A percentile compares a stretch with the other conserved stretches of the same genome.
phyloP scores from a whole-genome alignment of 2,329 filamentous ascomycete genomes.

The Ophiostoma perfectum region DNA sequence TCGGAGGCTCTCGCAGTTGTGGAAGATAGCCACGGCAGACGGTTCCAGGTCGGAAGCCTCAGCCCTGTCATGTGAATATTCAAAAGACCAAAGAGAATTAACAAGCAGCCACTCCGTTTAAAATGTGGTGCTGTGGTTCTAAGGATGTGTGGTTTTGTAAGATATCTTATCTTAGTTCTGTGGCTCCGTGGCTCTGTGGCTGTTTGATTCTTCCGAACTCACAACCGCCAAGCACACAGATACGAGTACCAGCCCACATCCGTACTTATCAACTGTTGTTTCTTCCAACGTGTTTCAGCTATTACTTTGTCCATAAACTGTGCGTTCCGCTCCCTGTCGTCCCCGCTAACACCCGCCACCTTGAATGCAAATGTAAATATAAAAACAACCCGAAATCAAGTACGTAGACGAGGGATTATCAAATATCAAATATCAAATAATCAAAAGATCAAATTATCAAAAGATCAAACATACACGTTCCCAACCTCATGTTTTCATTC shows the following conservation, averaged over 20 bases:
- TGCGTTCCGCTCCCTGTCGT: slow-evolving; percentile 7
- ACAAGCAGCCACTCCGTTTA: too few species aligned
- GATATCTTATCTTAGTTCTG: too few species aligned
- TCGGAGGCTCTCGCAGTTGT: neutral
- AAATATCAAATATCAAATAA: neutral
- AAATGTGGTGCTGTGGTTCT: too few species aligned
- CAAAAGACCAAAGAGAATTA: too few species aligned
- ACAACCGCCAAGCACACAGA: neutral
- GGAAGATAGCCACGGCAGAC: neutral
- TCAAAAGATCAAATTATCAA: neutral
- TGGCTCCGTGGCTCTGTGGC: neutral
- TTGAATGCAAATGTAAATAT: slow-evolving; percentile 6
- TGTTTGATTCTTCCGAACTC: neutral
- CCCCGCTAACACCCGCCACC: slow-evolving; percentile 9
- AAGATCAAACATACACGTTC: neutral
- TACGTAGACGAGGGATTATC: neutral
- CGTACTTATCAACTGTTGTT: neutral
- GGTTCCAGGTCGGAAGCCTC: neutral
- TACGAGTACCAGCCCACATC: neutral
- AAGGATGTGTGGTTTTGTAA: too few species aligned
- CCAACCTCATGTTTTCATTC: neutral
- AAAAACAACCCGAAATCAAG: neutral
- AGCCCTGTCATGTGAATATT: neutral
- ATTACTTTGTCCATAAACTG: neutral
- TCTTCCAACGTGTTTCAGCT: slow-evolving; percentile 10